Base-by-base conservation (phyloP, 768 basidiomycete genomes). In the Leccinum variicolor region DNA sequence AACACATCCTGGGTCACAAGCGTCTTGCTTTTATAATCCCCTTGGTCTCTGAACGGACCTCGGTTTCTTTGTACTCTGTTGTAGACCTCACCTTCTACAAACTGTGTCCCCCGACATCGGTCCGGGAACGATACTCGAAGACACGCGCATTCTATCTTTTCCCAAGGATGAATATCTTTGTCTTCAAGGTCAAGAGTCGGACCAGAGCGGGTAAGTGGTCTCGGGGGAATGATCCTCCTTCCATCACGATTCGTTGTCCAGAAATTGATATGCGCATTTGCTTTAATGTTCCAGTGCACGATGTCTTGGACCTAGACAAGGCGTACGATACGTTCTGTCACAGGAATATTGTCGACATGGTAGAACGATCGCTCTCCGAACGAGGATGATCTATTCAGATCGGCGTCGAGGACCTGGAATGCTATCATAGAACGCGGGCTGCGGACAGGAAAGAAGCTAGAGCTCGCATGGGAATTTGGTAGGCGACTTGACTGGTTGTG, bases 401-500 rank as follows among this genome's bases (percentile, higher is more conserved):
- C 59, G 9, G 51, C 39, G 29, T 60, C 59, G 29, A 75, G 78
- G n/a, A 85, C 87, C 57, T 90, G 89, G 81, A 78, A 85, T 41
- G 72, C 75, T 46, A 64, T 92, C 19, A 74, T 91, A 26, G 80
- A 84, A 61, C 74, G 75, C 25, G 77, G 83, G 36, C 63, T 85
- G 5, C 71, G 64, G 49, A 71, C 78, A 48, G 91, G 90, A 19
- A 81, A 80, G 52, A 72, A 74, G 10, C 73, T 95, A 34, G 81
- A 86, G 67, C 77, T 97, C 39, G 90, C 85, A 46, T 98, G 95
- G 95, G 80, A 89, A 39, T 68, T 79, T 26, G 84, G 79, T 21
- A 83, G 85, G 3, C 81, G 83, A 59, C 69, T 98, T 49, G 94
- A 98, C 66, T 98, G 95, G 95, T 76, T 94, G 26, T 88, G 88